Percentiles rank a stretch among this genome's conserved stretches.
Evolutionary conservation across 2,329 filamentous ascomycete species (phyloP).

Genomic region (Sclerotinia glacialis): DNA sequence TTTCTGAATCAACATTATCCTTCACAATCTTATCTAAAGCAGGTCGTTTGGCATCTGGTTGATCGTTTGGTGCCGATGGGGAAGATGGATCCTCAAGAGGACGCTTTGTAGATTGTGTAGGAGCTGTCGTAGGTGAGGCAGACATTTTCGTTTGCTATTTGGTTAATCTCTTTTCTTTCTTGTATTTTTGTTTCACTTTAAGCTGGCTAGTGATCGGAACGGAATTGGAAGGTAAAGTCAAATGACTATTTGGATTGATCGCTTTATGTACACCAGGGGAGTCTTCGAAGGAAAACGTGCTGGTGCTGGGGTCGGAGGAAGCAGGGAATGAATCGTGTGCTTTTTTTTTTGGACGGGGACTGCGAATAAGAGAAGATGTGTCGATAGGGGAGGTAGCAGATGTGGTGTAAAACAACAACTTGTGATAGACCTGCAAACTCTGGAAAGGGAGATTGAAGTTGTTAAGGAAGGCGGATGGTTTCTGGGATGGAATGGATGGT

Average conservation of each 20-base stretch:
- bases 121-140: slow-evolving; percentile 60
- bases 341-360: slow-evolving; percentile 37
- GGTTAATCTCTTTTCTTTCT: slow-evolving; percentile 39
- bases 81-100: slow-evolving; percentile 96
- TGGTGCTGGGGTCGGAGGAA: slow-evolving; percentile 57
- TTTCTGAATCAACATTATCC: slow-evolving; percentile 51
- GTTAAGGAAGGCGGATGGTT: slow-evolving; percentile 23
- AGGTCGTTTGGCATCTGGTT: slow-evolving; percentile 94
- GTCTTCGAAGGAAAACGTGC: slow-evolving; percentile 90
- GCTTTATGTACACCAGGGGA: slow-evolving; percentile 79
- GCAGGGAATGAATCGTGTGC: slow-evolving; percentile 39
- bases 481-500: slow-evolving; percentile 23
- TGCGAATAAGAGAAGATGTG: slow-evolving; percentile 38
- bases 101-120: slow-evolving; percentile 77
- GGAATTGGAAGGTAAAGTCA: slow-evolving; percentile 44
- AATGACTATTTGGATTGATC: slow-evolving; percentile 54
- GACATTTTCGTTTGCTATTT: slow-evolving; percentile 61
- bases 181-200: slow-evolving; percentile 23
- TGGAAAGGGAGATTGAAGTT: slow-evolving; percentile 39
- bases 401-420: slow-evolving; percentile 39
- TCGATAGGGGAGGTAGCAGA: slow-evolving; percentile 40
- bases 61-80: slow-evolving; percentile 83
- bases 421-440: slow-evolving; percentile 32
- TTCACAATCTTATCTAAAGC: slow-evolving; percentile 90
- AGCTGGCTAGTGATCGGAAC: slow-evolving; percentile 44